These are phyloP conservation scores for Cyclotella sp. DNA, from an alignment of 108 stramenopile species.

Conservation along the genomic window DNA sequence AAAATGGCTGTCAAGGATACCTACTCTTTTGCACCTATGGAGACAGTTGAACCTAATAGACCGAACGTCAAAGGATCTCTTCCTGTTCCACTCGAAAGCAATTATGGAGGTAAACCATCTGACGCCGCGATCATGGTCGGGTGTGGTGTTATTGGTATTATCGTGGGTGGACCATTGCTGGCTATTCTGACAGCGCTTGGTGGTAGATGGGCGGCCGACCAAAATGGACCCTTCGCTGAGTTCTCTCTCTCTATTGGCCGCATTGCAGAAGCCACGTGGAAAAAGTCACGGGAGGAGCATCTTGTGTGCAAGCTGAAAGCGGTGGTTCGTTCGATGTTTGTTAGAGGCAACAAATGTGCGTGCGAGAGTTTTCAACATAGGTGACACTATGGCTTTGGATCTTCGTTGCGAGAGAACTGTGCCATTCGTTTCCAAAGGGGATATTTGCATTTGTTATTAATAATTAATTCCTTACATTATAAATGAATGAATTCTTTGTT, in stretches of 20 bases:
- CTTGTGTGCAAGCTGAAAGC: slow-evolving; percentile 41
- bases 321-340: slow-evolving; percentile 34
- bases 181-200: slow-evolving; percentile 44
- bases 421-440: too few species aligned
- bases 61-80: slow-evolving; percentile 28
- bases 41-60: slow-evolving; percentile 19
- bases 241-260: slow-evolving; percentile 36
- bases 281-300: slow-evolving; percentile 36
- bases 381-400: too few species aligned
- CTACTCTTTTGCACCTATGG: slow-evolving; percentile 29
- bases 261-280: slow-evolving; percentile 44
- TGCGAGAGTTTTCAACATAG: slow-evolving; percentile 10
- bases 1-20: slow-evolving; percentile 22
- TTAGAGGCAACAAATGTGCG: slow-evolving; percentile 16
- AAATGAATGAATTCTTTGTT: background rate
- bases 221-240: slow-evolving; percentile 40
- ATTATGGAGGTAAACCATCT: slow-evolving; percentile 34
- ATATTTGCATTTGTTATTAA: too few species aligned
- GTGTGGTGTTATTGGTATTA: slow-evolving; percentile 44
- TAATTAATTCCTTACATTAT: too few species aligned
- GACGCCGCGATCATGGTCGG: slow-evolving; percentile 43
- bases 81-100: background rate
- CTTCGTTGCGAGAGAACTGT: too few species aligned
- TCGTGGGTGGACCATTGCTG: slow-evolving; percentile 48
- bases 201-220: slow-evolving; percentile 37